Evolutionary conservation across 345 rosid genomes (phyloP).

Genomic region (Salix exigua): DNA sequence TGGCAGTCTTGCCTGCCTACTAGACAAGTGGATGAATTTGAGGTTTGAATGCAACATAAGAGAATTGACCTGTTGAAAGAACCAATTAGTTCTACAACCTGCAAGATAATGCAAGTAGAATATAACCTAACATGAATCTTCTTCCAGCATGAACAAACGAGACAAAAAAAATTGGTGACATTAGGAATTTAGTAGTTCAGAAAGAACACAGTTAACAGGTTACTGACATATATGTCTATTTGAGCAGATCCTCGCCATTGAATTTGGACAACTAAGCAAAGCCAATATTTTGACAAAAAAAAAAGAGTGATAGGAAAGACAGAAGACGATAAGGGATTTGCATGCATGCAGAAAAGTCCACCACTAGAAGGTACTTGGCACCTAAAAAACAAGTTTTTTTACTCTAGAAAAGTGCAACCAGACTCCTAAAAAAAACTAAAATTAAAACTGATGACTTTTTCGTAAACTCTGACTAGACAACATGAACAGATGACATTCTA

Average conservation of each 20-base stretch:
- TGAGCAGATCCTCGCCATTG: neutral
- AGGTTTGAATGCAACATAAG: constrained; percentile 60
- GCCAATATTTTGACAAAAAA: neutral
- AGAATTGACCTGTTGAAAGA: constrained; percentile 52
- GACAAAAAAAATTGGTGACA: too few relatives aligned
- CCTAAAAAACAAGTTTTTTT: too few relatives aligned
- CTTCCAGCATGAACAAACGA: neutral
- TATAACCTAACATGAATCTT: neutral
- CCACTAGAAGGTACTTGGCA: neutral
- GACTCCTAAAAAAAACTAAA: too few relatives aligned
- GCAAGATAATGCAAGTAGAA: neutral
- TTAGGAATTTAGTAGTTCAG: neutral
- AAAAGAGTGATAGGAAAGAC: too few relatives aligned
- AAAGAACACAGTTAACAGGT: neutral
- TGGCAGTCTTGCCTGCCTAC: constrained; percentile 53
- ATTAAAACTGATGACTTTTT: too few relatives aligned
- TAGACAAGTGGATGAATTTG: constrained; percentile 48
- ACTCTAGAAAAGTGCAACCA: too few relatives aligned
- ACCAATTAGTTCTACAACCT: neutral
- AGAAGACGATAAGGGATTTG: neutral
- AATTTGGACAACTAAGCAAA: neutral
- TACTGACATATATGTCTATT: neutral
- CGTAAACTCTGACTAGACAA: too few relatives aligned
- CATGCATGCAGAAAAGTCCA: neutral
- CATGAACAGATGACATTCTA: too few relatives aligned